Evolutionary conservation across 345 rosid genomes (phyloP).

Genomic region (Syzygium oleosum): DNA sequence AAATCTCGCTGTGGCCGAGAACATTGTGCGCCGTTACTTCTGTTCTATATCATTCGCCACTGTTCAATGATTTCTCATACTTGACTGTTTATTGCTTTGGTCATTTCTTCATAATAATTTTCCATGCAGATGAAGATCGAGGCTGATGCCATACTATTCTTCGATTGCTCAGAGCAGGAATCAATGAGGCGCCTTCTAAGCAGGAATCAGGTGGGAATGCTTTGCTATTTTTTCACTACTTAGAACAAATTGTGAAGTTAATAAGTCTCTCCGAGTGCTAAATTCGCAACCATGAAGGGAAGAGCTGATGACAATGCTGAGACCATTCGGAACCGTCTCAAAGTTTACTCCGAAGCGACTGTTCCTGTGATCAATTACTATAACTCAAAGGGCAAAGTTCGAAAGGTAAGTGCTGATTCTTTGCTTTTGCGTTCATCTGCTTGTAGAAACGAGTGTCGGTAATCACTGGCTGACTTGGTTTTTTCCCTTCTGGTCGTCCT

Average conservation of each 20-base stretch:
- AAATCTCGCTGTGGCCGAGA: conserved; percentile 18
- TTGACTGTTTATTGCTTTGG: background rate
- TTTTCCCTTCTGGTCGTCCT: background rate
- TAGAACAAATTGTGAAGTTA: background rate
- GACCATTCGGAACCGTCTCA: conserved; percentile 16
- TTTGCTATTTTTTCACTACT: background rate
- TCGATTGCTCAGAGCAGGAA: conserved; percentile 21
- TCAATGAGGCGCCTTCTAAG: conserved; percentile 13
- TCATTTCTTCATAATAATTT: background rate
- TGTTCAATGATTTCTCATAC: background rate
- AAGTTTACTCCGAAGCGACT: conserved; percentile 10
- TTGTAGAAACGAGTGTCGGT: background rate
- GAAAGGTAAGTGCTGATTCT: conserved; percentile 8
- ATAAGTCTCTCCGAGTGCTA: background rate
- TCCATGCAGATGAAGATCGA: conserved; percentile 17
- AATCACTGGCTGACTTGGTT: background rate
- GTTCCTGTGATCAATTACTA: conserved; percentile 11
- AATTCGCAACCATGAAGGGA: conserved; percentile 5
- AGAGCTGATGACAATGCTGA: conserved; percentile 25
- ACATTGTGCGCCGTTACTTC: conserved; percentile 1
- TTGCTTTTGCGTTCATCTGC: background rate
- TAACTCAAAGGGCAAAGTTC: conserved; percentile 20
- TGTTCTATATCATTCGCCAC: background rate
- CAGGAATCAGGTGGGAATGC: conserved; percentile 13
- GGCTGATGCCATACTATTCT: conserved; percentile 12